Evolutionary conservation across 495 filamentous ascomycete species (phyloP), one percentile per base, ranked within the genome.

Genomic region (Patellaria atrata): DNA sequence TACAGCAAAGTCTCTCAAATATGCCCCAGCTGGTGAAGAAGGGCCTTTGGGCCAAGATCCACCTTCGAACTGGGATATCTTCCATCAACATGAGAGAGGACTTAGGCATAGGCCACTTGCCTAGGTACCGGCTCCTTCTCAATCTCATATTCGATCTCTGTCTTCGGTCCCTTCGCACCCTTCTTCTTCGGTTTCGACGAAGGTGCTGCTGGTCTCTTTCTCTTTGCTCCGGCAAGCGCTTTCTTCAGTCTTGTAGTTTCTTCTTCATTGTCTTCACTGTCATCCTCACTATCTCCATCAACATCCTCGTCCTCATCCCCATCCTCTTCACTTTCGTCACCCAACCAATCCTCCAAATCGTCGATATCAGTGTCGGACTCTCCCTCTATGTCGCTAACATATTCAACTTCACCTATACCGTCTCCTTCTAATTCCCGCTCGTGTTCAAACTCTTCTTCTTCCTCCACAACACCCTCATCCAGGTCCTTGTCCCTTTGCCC

Each of bases 401-500:
- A 94, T 58, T 94, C 86, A 14, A 94, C 78, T 28, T 75, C 70
- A 6, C 71, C 81, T 37, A 76, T 72, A 33, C 75, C 81, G 38
- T 82, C 72, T 23, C n/a, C n/a, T 38, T 82, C 74, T 18, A 25
- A 25, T 39, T 82, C 76, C 33, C 64, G 56, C 54, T 78, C 71
- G 41, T 68, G 64, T 30, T 82, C 76, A 12, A 70, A 70, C 27
- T 78, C 70, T 36, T 79, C 67, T 16, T 77, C 75, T 42, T 93
- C 84, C 3, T 84, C 87, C 49, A 87, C 81, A 47, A 82, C 71
- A 6, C 76, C 79, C 38, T 78, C 68, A 50, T 94, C 87, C 52
- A 86, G 51, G 54, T 94, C 87, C 61, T 81, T 73, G 59, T 96
- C 89, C 44, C 84, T 65, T 47, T 65, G 66, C 28, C 78, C 89